Evolutionary conservation across 2,329 filamentous ascomycete genomes (phyloP), one percentile per base, ranked within the genome.

Genomic region (Beauveria pseudobassiana): DNA sequence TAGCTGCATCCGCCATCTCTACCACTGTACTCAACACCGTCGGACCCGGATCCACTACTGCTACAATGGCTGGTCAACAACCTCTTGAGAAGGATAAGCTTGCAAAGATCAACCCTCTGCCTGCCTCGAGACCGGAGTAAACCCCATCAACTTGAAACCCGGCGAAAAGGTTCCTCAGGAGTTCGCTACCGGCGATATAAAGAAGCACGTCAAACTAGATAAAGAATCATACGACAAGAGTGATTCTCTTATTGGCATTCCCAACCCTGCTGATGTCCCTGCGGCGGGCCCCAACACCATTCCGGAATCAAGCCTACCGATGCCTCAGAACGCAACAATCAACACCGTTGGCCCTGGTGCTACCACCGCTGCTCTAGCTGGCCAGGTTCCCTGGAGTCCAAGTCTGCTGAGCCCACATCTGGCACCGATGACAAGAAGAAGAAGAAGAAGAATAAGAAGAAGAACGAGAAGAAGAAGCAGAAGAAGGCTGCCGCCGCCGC

Each of bases 141-240:
- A 97, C 75, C 93, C 93, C 8, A 84, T 97, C 72, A 81, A 83
- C 69, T 82, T 96, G 60, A 82, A 83, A 26, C 89, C 93, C 4
- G 92, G 92, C 68, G 90, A 96, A 77, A 86, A 87, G 73, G 83
- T 96, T 10, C 93, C 93, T 46, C 81, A 89, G 53, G 82, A 82
- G 28, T 70, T 92, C 67, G 86, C 86, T 53, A 75, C 81, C 57
- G 89, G 90, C 73, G 87, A 88, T 66, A 78, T 84, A 68, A 88
- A 90, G 72, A 78, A 78, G 63, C 87, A 91, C 56, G 83, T 96
- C 70, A 85, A 87, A 69, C 83, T 90, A 22, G 93, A 97, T 73
- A 83, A 91, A 73, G 90, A 87, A 67, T 93, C 91, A 1, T 98
- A 97, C 75, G 88, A 96, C 73, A 90, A 90, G 74, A 86, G 87